Evolutionary conservation across 345 rosid species (phyloP), one percentile per base, ranked within the genome.

Genomic region (Pistacia atlantica): DNA sequence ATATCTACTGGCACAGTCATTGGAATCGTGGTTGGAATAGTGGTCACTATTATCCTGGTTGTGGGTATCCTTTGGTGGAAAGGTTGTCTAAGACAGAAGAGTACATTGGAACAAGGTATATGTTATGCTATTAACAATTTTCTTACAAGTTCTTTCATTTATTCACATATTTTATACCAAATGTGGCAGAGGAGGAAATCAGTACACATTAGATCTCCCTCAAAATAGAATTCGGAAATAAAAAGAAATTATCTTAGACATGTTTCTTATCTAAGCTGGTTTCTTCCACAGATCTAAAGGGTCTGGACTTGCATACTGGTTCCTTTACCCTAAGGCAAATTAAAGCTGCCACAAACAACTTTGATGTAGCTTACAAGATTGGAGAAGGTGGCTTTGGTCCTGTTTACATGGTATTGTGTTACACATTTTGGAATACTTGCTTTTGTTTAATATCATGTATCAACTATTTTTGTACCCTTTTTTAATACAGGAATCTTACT

Each of bases 1-100:
- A 22, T 64, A n/a, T 52, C 70, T 12, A 17, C 9, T 0, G 52
- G 77, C 38, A 20, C 22, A 12, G 20, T 74, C 14, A 4, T 83
- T 48, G 87, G 83, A 8, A 79, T 77, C 54, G 83, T 78, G 67
- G 79, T 75, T 14, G 87, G 75, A 67, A 80, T 80, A 1, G 71
- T 72, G 3, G 51, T 76, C 25, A 63, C 65, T 67, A 45, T 73
- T 59, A 73, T 83, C 67, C 78, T 90, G 66, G 46, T 89, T 69
- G 37, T 89, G 8, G 81, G 84, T 1, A 73, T 82, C 20, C 77
- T 90, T 67, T 86, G 91, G 91, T 82, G 91, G 89, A 86, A 71
- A 79, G 82, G 86, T n/a, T 83, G 81, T 79, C 75, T 83, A 14
- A 75, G 85, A 69, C 77, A 49, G 14, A 80, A 81, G 65, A 73